Conservation (phyloP, 805 yeast species). For the Lachancea dasiensis region DNA sequence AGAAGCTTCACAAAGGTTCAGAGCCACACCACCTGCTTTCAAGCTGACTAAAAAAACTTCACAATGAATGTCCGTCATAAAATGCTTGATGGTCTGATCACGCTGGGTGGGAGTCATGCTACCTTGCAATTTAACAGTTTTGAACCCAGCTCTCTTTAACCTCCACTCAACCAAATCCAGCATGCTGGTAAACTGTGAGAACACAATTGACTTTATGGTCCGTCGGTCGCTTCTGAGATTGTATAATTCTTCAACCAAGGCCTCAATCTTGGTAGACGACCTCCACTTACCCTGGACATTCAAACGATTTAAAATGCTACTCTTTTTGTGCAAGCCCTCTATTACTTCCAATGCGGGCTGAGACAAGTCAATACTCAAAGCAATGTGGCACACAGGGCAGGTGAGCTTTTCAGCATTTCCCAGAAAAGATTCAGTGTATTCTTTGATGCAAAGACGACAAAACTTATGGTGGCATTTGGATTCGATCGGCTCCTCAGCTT, state of each 20-base stretch:
- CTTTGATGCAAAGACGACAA: conserved; percentile 87
- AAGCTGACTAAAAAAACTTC: conserved; percentile 92
- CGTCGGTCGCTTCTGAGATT: conserved; percentile 76
- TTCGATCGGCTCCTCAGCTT: conserved; percentile 95
- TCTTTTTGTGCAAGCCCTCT: conserved; percentile 44
- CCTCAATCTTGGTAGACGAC: conserved; percentile 95
- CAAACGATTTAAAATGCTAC: conserved; percentile 78
- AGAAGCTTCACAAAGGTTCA: conserved; percentile 93
- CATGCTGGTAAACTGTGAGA: conserved; percentile 97
- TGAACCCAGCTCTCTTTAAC: conserved; percentile 87
- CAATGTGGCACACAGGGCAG: conserved; percentile 96
- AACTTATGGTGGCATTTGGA: conserved; percentile 91
- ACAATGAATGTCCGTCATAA: conserved; percentile 87
- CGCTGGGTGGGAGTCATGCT: conserved; percentile 96
- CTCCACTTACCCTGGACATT: conserved; percentile 86
- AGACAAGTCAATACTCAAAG: conserved; percentile 80
- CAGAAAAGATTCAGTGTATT: conserved; percentile 73
- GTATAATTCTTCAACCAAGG: conserved; percentile 87
- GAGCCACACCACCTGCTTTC: conserved; percentile 98
- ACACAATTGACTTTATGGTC: conserved; percentile 92
- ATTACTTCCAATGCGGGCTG: conserved; percentile 77
- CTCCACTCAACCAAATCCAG: conserved; percentile 95
- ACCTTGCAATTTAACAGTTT: conserved; percentile 91
- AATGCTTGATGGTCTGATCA: conserved; percentile 82
- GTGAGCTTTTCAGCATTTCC: conserved; percentile 58